These are phyloP conservation scores for Cercospora zeae-maydis DNA, from an alignment of 2,329 filamentous ascomycete genomes.

Conservation along the genomic window DNA sequence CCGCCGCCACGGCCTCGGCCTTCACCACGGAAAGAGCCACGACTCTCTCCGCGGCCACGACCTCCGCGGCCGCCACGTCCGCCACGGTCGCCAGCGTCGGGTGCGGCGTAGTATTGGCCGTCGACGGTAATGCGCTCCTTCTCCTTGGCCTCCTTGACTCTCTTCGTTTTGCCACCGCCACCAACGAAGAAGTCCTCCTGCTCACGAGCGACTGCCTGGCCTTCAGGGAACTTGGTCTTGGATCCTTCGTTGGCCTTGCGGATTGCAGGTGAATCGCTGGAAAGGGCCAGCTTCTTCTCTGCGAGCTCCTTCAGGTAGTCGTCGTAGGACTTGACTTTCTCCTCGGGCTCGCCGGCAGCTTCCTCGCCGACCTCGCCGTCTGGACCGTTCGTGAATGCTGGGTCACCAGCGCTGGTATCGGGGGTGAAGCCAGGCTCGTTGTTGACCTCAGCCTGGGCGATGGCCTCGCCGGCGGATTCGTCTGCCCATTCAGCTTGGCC, in stretches of 20 bases:
- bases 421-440: conserved; percentile 30
- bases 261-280: conserved; percentile 62
- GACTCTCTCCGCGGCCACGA: conserved; percentile 35
- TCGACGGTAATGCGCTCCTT: conserved; percentile 83
- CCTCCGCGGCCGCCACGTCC: conserved; percentile 52
- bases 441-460: conserved; percentile 59
- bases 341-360: conserved; percentile 48
- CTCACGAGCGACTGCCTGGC: conserved; percentile 62
- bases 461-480: conserved; percentile 84
- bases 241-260: conserved; percentile 91
- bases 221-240: conserved; percentile 91
- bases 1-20: conserved; percentile 40
- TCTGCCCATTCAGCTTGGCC: conserved; percentile 84
- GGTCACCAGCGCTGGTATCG: conserved; percentile 42
- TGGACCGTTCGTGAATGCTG: conserved; percentile 45
- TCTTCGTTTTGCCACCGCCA: conserved; percentile 72
- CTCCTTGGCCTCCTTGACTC: conserved; percentile 73
- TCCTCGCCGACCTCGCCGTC: conserved; percentile 34
- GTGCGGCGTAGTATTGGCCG: conserved; percentile 60
- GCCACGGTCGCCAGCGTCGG: conserved; percentile 54
- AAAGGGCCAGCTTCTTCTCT: conserved; percentile 72
- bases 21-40: conserved; percentile 44
- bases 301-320: conserved; percentile 78
- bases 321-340: conserved; percentile 85
- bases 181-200: conserved; percentile 73